Evolutionary conservation across 2,329 filamentous ascomycete genomes (phyloP).

Genomic region (Apiospora saccharicola): DNA sequence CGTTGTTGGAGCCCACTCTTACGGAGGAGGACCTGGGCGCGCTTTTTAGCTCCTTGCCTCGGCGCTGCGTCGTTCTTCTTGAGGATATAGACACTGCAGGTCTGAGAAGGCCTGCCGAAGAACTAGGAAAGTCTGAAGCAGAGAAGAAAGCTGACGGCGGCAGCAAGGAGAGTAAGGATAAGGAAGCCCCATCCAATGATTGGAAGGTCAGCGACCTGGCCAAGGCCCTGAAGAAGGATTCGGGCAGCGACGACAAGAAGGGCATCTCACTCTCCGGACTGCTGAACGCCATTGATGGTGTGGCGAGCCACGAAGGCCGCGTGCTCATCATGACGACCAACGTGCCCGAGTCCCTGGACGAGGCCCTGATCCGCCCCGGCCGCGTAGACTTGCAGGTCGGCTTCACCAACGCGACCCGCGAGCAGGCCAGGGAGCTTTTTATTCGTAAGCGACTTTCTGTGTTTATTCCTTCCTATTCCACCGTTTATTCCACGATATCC

Average conservation of each 20-base stretch:
- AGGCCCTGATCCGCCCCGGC: slow-evolving; percentile 76
- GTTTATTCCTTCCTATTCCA: no score
- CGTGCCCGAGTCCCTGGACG: slow-evolving; percentile 74
- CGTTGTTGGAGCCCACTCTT: slow-evolving; percentile 64
- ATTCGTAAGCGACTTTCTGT: slow-evolving; percentile 43
- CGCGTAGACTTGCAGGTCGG: slow-evolving; percentile 74
- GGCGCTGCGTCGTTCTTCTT: slow-evolving; percentile 69
- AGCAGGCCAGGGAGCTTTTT: slow-evolving; percentile 65
- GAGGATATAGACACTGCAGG: slow-evolving; percentile 76
- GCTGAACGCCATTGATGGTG: slow-evolving; percentile 84
- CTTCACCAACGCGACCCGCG: slow-evolving; percentile 64
- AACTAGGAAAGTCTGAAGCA: slow-evolving; percentile 31
- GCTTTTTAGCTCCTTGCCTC: slow-evolving; percentile 67
- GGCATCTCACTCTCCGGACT: slow-evolving; percentile 80
- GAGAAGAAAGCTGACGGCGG: slow-evolving; percentile 30
- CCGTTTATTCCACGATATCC: no score
- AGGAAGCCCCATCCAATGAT: slow-evolving; percentile 35
- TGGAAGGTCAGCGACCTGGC: slow-evolving; percentile 52
- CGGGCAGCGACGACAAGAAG: slow-evolving; percentile 46
- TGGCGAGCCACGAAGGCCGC: slow-evolving; percentile 79
- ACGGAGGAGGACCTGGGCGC: slow-evolving; percentile 67
- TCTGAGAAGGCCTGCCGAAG: slow-evolving; percentile 51
- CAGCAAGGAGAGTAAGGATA: slow-evolving; percentile 27
- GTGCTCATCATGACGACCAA: slow-evolving; percentile 87
- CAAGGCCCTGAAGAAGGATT: slow-evolving; percentile 52